phyloP scores from a whole-genome alignment of 2,329 filamentous ascomycete species.

The Diatrype stigma region DNA sequence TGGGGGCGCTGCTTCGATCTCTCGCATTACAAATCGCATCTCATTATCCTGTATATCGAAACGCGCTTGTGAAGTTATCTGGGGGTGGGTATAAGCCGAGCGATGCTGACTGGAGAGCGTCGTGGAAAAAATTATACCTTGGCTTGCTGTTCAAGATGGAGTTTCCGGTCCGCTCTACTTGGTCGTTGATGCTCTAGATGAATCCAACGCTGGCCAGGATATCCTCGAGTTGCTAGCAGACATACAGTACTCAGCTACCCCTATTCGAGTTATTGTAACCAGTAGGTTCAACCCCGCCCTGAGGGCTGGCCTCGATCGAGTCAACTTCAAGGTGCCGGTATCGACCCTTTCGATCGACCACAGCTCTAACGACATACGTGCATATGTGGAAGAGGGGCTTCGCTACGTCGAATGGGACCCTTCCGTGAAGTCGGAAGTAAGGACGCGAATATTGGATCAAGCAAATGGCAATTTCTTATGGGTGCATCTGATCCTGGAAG shows the following conservation, averaged over 20 bases:
- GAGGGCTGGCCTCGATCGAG: not conserved
- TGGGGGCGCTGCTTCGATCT: not conserved
- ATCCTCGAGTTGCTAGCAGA: conserved; percentile 6
- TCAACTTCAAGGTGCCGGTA: not conserved
- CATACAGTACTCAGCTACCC: not conserved
- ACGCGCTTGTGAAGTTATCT: not conserved
- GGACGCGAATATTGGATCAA: conserved; percentile 17
- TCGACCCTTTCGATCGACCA: not conserved
- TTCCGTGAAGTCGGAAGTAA: conserved; percentile 5
- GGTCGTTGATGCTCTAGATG: conserved; percentile 13
- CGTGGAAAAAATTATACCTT: conserved; percentile 7
- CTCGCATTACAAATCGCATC: conserved; percentile 3
- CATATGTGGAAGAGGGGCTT: conserved; percentile 7
- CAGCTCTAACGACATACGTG: conserved; percentile 8
- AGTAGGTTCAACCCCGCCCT: conserved; percentile 1
- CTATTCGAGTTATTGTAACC: conserved; percentile 1
- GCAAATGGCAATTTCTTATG: conserved; percentile 31
- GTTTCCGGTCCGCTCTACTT: conserved; percentile 5
- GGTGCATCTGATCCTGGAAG: conserved; percentile 25
- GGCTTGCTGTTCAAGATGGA: conserved; percentile 3
- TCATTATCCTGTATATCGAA: conserved; percentile 3
- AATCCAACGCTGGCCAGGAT: conserved; percentile 1
- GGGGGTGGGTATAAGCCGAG: not conserved
- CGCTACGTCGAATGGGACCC: conserved; percentile 5
- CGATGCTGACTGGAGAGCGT: conserved; percentile 7